These are phyloP conservation scores for Acorus calamus DNA, from an alignment of 106 monocot genomes.

Conservation along the genomic window DNA sequence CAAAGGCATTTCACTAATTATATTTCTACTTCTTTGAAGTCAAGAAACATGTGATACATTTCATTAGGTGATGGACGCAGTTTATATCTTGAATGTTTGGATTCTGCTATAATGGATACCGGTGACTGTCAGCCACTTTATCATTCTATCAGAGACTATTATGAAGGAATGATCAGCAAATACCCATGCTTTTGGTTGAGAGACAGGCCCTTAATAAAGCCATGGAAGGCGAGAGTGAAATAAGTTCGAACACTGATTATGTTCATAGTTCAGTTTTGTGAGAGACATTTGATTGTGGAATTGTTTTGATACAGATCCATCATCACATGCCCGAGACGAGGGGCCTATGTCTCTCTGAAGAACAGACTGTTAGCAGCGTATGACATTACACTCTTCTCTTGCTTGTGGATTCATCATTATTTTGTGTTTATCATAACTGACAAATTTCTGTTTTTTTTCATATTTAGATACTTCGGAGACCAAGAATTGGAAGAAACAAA, in stretches of 20 bases:
- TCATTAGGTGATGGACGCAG: slow-evolving; percentile 78
- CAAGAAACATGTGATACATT: slow-evolving; percentile 64
- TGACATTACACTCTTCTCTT: slow-evolving; percentile 2
- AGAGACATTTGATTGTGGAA: too few species aligned
- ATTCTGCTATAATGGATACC: slow-evolving; percentile 89
- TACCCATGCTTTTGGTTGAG: slow-evolving; percentile 98
- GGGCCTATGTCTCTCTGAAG: slow-evolving; percentile 89
- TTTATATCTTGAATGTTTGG: slow-evolving; percentile 88
- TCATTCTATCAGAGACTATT: slow-evolving; percentile 90
- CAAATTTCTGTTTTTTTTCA: neutral
- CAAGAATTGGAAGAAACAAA: slow-evolving; percentile 66
- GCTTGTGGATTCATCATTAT: neutral
- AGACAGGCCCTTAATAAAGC: slow-evolving; percentile 98
- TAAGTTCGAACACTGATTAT: slow-evolving; percentile 13
- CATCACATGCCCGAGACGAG: slow-evolving; percentile 95
- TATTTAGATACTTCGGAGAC: slow-evolving; percentile 63
- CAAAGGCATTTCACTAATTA: too few species aligned
- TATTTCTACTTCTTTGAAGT: slow-evolving; percentile 18
- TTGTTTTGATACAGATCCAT: slow-evolving; percentile 34
- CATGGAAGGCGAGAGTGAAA: slow-evolving; percentile 95
- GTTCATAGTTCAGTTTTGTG: too few species aligned
- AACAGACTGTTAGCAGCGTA: slow-evolving; percentile 92
- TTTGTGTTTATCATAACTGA: neutral
- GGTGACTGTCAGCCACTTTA: slow-evolving; percentile 94
- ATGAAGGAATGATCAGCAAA: slow-evolving; percentile 98